Evolutionary conservation across 805 yeast species (phyloP).

Genomic region (Metschnikowia chrysomelidarum): DNA sequence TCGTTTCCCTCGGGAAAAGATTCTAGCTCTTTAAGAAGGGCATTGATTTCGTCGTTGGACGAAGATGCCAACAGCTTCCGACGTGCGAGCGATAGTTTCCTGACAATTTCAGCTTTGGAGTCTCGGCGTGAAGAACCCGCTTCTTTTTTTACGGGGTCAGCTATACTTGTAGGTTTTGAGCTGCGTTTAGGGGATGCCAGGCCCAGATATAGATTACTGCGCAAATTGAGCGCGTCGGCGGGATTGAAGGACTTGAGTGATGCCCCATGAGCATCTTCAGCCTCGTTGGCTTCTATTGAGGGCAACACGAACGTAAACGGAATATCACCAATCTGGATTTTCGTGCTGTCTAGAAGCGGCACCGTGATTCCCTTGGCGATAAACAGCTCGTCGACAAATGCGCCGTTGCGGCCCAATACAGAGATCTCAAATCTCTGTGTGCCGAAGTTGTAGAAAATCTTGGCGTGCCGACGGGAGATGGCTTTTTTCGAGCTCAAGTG

Average conservation of each 20-base stretch:
- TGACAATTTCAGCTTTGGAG: conserved; percentile 19
- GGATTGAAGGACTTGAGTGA: conserved; percentile 49
- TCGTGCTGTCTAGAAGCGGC: conserved; percentile 76
- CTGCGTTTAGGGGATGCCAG: conserved; percentile 22
- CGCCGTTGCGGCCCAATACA: conserved; percentile 93
- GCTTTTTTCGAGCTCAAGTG: conserved; percentile 92
- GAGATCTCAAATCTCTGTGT: conserved; percentile 91
- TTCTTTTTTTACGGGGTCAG: conserved; percentile 6
- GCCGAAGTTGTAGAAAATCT: conserved; percentile 93
- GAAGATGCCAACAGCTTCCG: conserved; percentile 39
- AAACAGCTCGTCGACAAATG: conserved; percentile 89
- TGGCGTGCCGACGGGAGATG: conserved; percentile 90
- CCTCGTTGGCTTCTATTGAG: conserved; percentile 46
- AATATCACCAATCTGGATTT: conserved; percentile 90
- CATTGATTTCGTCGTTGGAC: conserved; percentile 39
- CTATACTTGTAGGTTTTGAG: background rate
- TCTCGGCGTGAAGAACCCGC: conserved; percentile 4
- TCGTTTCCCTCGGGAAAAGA: conserved; percentile 18
- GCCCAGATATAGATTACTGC: conserved; percentile 46
- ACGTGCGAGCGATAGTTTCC: conserved; percentile 35
- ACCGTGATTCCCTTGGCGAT: conserved; percentile 91
- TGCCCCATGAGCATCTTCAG: conserved; percentile 21
- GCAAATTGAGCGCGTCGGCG: conserved; percentile 57
- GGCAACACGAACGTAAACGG: conserved; percentile 88
- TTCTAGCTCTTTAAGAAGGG: conserved; percentile 37